Evolutionary conservation across 1,139 yeast genomes (phyloP).

Genomic region (Saccharomyces hybrid): DNA sequence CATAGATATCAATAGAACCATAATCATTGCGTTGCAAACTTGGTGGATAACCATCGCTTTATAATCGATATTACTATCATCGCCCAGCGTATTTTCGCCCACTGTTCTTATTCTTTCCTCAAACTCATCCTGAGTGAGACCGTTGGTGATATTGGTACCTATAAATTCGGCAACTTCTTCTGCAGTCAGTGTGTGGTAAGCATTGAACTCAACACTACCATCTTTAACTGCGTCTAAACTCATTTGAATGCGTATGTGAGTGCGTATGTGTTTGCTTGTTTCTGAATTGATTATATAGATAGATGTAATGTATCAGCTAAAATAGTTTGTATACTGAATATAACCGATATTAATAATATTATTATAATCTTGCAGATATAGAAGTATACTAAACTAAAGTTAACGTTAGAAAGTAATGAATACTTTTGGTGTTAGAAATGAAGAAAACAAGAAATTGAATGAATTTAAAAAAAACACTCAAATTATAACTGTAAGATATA

Average conservation of each 20-base stretch:
- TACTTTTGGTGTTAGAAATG: too few species aligned
- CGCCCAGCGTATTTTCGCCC: conserved; percentile 28
- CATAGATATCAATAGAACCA: conserved; percentile 83
- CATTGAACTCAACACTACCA: conserved; percentile 7
- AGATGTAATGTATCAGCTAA: too few species aligned
- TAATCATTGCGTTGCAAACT: conserved; percentile 83
- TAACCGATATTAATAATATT: too few species aligned
- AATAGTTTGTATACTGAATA: too few species aligned
- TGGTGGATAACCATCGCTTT: conserved; percentile 71
- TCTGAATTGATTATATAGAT: neutral
- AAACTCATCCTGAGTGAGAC: conserved; percentile 56
- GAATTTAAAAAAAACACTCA: too few species aligned
- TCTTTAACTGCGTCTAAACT: conserved; percentile 1
- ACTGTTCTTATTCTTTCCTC: conserved; percentile 50
- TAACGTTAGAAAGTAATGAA: too few species aligned
- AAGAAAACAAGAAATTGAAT: too few species aligned
- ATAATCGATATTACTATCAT: conserved; percentile 38
- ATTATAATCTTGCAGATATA: too few species aligned
- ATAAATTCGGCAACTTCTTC: conserved; percentile 56
- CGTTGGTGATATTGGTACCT: conserved; percentile 50
- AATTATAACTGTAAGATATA: too few species aligned
- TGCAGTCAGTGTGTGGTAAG: conserved; percentile 38
- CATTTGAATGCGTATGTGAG: neutral
- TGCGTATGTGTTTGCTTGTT: neutral
- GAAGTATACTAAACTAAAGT: too few species aligned